Conservation (phyloP, 371 early-diverging fungal species). For the Dentiscutata heterogama region DNA sequence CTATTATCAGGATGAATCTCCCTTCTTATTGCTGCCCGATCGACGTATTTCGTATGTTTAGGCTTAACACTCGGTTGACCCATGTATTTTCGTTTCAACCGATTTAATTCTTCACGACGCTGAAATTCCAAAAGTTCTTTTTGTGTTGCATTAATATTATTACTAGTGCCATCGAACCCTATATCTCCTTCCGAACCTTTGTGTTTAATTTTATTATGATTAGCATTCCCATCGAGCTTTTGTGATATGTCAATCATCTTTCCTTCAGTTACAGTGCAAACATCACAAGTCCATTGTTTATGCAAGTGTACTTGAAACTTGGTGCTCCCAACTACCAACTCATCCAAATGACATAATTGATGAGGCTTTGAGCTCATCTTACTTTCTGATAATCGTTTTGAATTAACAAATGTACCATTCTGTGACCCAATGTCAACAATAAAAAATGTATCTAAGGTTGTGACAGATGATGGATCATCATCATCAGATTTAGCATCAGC, state of each 20-base stretch:
- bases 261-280: conserved; percentile 56
- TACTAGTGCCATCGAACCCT: conserved; percentile 14
- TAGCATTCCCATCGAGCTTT: conserved; percentile 41
- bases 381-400: conserved; percentile 58
- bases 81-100: conserved; percentile 54
- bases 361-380: conserved; percentile 61
- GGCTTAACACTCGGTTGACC: conserved; percentile 48
- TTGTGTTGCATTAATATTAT: conserved; percentile 47
- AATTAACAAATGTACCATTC: conserved; percentile 66
- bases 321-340: conserved; percentile 57
- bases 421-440: conserved; percentile 65
- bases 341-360: conserved; percentile 57
- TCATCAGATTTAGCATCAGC: conserved; percentile 13
- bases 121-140: conserved; percentile 49
- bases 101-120: conserved; percentile 55
- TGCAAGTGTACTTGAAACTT: conserved; percentile 62
- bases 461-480: background rate
- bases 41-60: conserved; percentile 48
- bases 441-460: conserved; percentile 51
- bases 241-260: conserved; percentile 55
- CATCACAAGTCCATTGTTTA: conserved; percentile 59
- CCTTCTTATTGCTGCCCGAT: conserved; percentile 54
- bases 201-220: background rate
- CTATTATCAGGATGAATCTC: conserved; percentile 51
- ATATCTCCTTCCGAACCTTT: background rate